Percentiles rank a stretch among this genome's conserved stretches.
phyloP scores from a whole-genome alignment of 2,329 filamentous ascomycete genomes.

The Diatrype stigma region DNA sequence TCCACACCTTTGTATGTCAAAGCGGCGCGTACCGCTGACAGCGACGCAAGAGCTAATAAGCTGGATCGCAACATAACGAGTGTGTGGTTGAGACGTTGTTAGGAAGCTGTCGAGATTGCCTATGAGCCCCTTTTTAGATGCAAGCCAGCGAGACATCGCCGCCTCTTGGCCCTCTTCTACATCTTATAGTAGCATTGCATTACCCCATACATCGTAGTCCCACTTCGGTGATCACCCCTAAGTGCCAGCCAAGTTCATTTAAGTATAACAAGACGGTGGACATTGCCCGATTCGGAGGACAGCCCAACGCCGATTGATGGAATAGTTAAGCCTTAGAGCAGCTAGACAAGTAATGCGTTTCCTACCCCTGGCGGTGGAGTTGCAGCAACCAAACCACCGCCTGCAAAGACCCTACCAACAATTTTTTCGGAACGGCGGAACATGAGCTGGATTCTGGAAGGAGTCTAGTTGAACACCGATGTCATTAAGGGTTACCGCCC shows the following conservation, averaged over 20 bases:
- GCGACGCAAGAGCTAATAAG: conserved; percentile 14
- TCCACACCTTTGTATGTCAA: conserved; percentile 64
- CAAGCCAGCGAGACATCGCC: too few species aligned
- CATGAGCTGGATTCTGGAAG: background rate
- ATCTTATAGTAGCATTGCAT: background rate
- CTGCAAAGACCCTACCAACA: background rate
- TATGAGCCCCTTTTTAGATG: too few species aligned
- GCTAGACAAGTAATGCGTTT: too few species aligned
- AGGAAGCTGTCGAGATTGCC: background rate
- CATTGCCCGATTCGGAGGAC: background rate
- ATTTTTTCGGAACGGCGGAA: background rate
- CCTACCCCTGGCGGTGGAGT: too few species aligned
- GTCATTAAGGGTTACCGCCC: background rate
- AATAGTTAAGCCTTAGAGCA: too few species aligned
- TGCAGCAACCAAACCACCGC: too few species aligned
- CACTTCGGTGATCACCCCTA: background rate
- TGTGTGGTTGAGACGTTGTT: background rate
- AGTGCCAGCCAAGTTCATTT: background rate
- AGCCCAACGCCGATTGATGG: background rate
- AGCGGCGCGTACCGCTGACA: conserved; percentile 31
- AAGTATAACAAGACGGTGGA: background rate
- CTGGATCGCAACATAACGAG: conserved; percentile 17
- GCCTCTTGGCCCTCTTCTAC: too few species aligned
- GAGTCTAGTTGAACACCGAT: background rate
- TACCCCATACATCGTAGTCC: too few species aligned